Percentiles rank a stretch among this genome's conserved stretches.
These are phyloP conservation scores for Phyllostachys edulis DNA, from an alignment of 176 grass and related monocot genomes.

Conservation along the genomic window DNA sequence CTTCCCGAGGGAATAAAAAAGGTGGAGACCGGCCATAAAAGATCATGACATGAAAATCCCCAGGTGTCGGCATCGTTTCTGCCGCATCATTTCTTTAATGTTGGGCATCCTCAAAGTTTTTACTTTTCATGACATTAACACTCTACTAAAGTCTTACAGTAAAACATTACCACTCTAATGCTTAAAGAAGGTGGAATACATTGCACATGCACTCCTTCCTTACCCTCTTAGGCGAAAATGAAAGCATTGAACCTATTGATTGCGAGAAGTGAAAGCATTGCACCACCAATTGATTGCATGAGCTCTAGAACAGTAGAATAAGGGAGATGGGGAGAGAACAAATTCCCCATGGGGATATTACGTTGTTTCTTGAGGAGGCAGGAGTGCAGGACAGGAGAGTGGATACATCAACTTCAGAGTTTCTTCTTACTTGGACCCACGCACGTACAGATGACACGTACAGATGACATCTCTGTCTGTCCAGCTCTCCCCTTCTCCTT, in stretches of 20 bases:
- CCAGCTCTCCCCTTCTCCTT: constrained; percentile 17
- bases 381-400: too few species aligned
- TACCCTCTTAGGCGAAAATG: constrained; percentile 6
- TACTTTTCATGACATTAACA: background rate
- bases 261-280: constrained; percentile 32
- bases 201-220: constrained; percentile 3
- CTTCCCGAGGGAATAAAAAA: constrained; percentile 59
- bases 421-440: constrained; percentile 38
- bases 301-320: constrained; percentile 23
- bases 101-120: background rate
- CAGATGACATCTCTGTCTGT: constrained; percentile 31
- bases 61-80: constrained; percentile 47
- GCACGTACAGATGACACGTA: constrained; percentile 39
- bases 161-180: background rate
- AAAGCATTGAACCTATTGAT: constrained; percentile 22
- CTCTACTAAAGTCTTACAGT: background rate
- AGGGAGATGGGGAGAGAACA: constrained; percentile 19
- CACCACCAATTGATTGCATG: constrained; percentile 22
- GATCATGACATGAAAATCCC: constrained; percentile 60
- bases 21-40: constrained; percentile 49
- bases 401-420: constrained; percentile 53
- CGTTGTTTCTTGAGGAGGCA: constrained; percentile 47
- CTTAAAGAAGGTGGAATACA: constrained; percentile 22
- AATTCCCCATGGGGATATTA: constrained; percentile 41
- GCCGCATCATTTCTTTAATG: constrained; percentile 41